phyloP scores from a whole-genome alignment of 23 red algal genomes.

The Cyanidium caldarium region DNA sequence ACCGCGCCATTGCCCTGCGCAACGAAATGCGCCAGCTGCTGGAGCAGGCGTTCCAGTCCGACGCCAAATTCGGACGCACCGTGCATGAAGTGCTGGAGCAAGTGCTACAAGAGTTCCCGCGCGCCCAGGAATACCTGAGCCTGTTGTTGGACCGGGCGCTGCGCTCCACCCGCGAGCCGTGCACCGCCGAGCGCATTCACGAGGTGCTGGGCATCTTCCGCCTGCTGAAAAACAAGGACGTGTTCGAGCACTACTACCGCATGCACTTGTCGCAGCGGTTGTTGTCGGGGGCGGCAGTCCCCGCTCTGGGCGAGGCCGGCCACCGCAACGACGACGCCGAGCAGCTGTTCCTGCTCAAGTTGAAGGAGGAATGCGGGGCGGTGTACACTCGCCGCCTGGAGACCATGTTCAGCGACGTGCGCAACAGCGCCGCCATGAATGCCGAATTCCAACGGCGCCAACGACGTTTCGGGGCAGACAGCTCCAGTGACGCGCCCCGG shows the following conservation, averaged over 20 bases:
- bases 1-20: neutral
- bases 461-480: neutral
- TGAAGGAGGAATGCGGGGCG: conserved; percentile 89
- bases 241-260: conserved; percentile 88
- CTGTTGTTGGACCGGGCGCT: conserved; percentile 84
- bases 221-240: conserved; percentile 68
- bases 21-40: neutral
- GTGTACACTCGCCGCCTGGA: conserved; percentile 92
- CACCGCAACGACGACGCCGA: conserved; percentile 62
- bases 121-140: conserved; percentile 74
- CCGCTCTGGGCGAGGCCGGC: conserved; percentile 29
- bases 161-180: conserved; percentile 39
- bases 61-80: neutral
- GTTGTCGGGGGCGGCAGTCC: neutral
- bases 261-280: conserved; percentile 74
- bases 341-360: conserved; percentile 57
- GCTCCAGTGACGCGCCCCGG: too few species aligned
- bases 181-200: conserved; percentile 34
- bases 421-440: conserved; percentile 51
- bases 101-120: conserved; percentile 58
- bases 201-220: conserved; percentile 64
- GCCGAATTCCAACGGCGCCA: conserved; percentile 19
- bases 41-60: neutral
- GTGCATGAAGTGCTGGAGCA: conserved; percentile 48
- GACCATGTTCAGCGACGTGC: conserved; percentile 89